Percentiles rank a stretch among this genome's conserved stretches.
Evolutionary conservation across 441 rosid genomes (phyloP).

Genomic region (Adansonia rubrostipa): DNA sequence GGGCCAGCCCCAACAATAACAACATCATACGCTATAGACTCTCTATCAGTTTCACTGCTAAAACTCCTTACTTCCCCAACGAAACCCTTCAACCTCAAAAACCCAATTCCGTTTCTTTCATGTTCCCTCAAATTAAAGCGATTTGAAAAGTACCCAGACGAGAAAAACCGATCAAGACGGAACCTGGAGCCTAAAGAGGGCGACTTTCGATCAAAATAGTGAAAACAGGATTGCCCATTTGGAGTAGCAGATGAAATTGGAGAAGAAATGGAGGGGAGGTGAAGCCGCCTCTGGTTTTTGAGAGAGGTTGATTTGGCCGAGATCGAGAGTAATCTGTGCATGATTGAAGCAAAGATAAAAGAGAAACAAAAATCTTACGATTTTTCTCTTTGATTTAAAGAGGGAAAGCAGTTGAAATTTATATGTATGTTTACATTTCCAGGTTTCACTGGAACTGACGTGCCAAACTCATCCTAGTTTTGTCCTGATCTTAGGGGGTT

Average conservation of each 20-base stretch:
- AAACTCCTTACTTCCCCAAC: slow-evolving; percentile 42
- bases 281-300: slow-evolving; percentile 26
- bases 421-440: background rate
- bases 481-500: background rate
- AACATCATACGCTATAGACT: slow-evolving; percentile 85
- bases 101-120: slow-evolving; percentile 30
- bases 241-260: slow-evolving; percentile 28
- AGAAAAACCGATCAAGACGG: slow-evolving; percentile 25
- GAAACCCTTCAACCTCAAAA: slow-evolving; percentile 23
- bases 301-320: slow-evolving; percentile 38
- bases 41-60: slow-evolving; percentile 58
- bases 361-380: background rate
- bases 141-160: slow-evolving; percentile 42
- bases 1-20: slow-evolving; percentile 97
- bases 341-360: slow-evolving; percentile 33
- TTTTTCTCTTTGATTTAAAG: background rate
- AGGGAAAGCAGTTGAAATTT: background rate
- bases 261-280: slow-evolving; percentile 24
- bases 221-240: slow-evolving; percentile 33
- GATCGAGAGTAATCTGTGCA: slow-evolving; percentile 50
- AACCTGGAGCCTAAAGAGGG: slow-evolving; percentile 32
- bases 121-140: slow-evolving; percentile 27
- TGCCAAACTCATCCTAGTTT: slow-evolving; percentile 31
- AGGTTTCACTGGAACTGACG: slow-evolving; percentile 35
- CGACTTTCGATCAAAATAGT: slow-evolving; percentile 30